Evolutionary conservation across 257 asterid species (phyloP).

Genomic region (Jaltomata sinuosa): DNA sequence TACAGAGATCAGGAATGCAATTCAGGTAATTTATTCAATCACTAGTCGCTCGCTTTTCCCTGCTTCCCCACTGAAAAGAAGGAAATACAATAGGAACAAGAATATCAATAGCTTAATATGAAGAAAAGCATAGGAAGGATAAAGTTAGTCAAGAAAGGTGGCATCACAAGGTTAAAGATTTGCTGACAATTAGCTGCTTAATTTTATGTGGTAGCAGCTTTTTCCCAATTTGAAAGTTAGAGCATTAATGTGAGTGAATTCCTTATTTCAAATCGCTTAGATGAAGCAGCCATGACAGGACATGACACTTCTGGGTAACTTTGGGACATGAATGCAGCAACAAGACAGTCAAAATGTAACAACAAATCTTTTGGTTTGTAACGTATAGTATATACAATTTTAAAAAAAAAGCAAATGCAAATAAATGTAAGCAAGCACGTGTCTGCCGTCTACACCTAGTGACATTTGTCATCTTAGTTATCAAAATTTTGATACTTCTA

Average conservation of each 20-base stretch:
- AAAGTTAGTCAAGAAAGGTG: neutral
- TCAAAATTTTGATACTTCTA: neutral
- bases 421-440: neutral
- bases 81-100: neutral
- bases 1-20: conserved; percentile 48
- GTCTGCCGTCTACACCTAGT: neutral
- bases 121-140: neutral
- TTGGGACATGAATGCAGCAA: neutral
- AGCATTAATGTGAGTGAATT: neutral
- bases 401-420: neutral
- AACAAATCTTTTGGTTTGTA: neutral
- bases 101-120: neutral
- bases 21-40: conserved; percentile 35
- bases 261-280: neutral
- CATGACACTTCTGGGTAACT: neutral
- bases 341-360: neutral
- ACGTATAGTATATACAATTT: neutral
- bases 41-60: neutral
- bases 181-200: neutral
- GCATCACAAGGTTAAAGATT: neutral
- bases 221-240: neutral
- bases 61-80: neutral
- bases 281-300: neutral
- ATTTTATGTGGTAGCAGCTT: neutral
- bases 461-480: neutral